Conservation (phyloP, 2,329 filamentous ascomycete species). For the Xylaria sp. region DNA sequence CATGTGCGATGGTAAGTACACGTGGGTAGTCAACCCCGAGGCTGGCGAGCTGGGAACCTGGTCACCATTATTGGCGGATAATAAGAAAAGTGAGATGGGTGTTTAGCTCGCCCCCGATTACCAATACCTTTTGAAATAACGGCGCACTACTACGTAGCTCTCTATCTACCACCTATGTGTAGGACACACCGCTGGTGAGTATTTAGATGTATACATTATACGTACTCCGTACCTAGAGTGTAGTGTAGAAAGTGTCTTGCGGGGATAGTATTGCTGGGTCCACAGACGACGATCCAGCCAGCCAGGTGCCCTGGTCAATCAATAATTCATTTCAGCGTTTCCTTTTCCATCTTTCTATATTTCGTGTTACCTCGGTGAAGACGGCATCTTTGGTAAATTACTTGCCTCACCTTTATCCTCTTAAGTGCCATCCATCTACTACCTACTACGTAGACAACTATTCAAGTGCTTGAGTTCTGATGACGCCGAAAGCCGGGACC, state of each 20-base stretch:
- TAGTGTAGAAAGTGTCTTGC: too few relatives aligned
- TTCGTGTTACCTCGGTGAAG: too few relatives aligned
- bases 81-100: background rate
- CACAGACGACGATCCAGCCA: too few relatives aligned
- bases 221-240: too few relatives aligned
- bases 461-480: background rate
- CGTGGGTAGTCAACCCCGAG: constrained; percentile 11
- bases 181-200: too few relatives aligned
- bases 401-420: background rate
- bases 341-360: too few relatives aligned
- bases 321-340: too few relatives aligned
- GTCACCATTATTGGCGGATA: constrained; percentile 8
- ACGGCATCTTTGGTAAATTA: background rate
- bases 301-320: too few relatives aligned
- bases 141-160: background rate
- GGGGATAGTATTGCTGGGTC: too few relatives aligned
- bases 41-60: background rate
- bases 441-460: background rate
- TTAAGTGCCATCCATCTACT: background rate
- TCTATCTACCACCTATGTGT: background rate
- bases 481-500: background rate
- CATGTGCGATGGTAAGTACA: constrained; percentile 14
- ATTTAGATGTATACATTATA: too few relatives aligned
- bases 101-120: background rate
- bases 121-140: background rate